Base-by-base conservation (phyloP, 2,329 filamentous ascomycete genomes). In the Penicillium sumatraense region DNA sequence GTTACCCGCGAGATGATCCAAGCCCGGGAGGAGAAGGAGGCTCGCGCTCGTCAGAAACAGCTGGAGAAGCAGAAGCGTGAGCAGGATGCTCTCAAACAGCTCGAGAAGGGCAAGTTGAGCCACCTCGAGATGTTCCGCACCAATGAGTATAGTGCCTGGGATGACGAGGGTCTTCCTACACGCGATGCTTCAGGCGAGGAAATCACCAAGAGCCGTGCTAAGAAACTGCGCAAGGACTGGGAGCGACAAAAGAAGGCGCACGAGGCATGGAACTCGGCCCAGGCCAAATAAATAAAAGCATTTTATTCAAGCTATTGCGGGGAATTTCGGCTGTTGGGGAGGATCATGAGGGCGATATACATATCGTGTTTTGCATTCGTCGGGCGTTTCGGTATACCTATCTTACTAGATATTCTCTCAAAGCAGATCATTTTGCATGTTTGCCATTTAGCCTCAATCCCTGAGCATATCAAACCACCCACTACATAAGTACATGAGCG, bases 181-280 rank as follows among this genome's bases (percentile, higher is more conserved):
- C 90, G 87, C 75, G 85, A 92, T 71, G 86, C 85, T 58, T 86
- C 90, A 27, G 92, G 91, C 0, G 87, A 86, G 57, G 91, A 96
- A 63, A 81, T 97, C 33, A 84, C 90, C 4, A 96, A 96, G 80
- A 89, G 83, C 56, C 84, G 86, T 68, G 69, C 78, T 48, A 97
- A 97, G 82, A 93, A 91, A 79, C 74, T 96, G 64, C 87, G 82
- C 76, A 97, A 97, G 80, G 88, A 91, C 53, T 96, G 90, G 90
- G 89, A 96, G 65, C 87, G 82, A 71, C 93, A 97, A 79, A 95
- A 92, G 81, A 96, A 93, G 82, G 57, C 61, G 14, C 65, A 67
- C 24, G 64, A 67, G 59, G 58, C 62, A 10, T 67, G 64, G 64
- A 47, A 62, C 56, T 62, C 61, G 18, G 59, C 50, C 18, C 65